phyloP scores from a whole-genome alignment of 2,329 filamentous ascomycete genomes.

The Calonectria naviculata region DNA sequence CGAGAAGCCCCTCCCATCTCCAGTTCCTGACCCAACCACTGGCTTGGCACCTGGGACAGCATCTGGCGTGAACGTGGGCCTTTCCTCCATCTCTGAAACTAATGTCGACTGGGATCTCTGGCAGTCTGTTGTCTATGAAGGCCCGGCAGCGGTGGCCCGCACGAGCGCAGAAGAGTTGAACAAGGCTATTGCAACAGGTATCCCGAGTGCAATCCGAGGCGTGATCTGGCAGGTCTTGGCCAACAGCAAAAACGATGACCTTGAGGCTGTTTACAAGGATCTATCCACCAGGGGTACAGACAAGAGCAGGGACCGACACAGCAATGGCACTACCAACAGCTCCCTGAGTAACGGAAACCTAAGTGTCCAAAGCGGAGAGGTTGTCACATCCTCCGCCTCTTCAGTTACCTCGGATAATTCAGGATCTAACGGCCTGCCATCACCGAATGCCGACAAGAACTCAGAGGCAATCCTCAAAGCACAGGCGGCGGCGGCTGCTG shows the following conservation, averaged over 20 bases:
- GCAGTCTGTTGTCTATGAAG: constrained; percentile 96
- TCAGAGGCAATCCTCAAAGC: constrained; percentile 73
- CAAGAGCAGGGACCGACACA: constrained; percentile 75
- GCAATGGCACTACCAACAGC: constrained; percentile 64
- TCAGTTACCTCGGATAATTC: constrained; percentile 86
- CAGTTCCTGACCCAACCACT: constrained; percentile 73
- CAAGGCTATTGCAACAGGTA: constrained; percentile 89
- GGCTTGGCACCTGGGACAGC: constrained; percentile 86
- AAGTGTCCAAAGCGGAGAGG: constrained; percentile 71
- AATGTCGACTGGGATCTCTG: constrained; percentile 99
- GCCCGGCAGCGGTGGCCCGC: constrained; percentile 86
- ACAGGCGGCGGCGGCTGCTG: constrained; percentile 71
- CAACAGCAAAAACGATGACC: constrained; percentile 91
- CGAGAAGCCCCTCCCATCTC: constrained; percentile 53
- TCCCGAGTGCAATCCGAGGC: constrained; percentile 94
- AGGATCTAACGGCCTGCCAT: constrained; percentile 64
- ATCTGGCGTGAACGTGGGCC: constrained; percentile 81
- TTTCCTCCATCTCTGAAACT: constrained; percentile 74
- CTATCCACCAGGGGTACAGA: constrained; percentile 84
- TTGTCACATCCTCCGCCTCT: constrained; percentile 81
- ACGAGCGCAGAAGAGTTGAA: constrained; percentile 92
- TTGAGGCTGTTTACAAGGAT: constrained; percentile 89
- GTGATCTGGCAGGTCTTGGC: constrained; percentile 99
- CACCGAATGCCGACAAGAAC: constrained; percentile 70
- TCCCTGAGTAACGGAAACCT: constrained; percentile 64